Conservation (phyloP, 2,329 filamentous ascomycete genomes). For the Didymella exigua region DNA sequence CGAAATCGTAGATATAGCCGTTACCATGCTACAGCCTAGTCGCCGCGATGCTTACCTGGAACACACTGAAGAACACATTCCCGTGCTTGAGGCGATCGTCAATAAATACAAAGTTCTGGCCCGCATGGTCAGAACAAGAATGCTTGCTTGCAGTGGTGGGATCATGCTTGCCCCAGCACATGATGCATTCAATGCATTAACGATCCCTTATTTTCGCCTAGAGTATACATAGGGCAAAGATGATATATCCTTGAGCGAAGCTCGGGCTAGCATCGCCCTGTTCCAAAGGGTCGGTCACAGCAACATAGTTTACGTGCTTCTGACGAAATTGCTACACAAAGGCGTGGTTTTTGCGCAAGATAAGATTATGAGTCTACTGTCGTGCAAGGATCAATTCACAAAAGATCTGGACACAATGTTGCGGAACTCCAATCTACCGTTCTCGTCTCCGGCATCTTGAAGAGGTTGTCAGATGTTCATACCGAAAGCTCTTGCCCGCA, state of each 20-base stretch:
- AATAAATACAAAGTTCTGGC: background rate
- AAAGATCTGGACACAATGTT: background rate
- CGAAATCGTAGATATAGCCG: too few species aligned
- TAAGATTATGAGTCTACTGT: background rate
- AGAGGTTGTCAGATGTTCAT: background rate
- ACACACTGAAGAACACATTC: background rate
- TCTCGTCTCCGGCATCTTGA: too few species aligned
- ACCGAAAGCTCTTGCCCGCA: background rate
- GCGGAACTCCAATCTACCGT: too few species aligned
- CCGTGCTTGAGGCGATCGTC: background rate
- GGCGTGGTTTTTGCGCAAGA: background rate
- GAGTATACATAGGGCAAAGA: background rate
- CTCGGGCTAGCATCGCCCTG: background rate
- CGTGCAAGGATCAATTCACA: background rate
- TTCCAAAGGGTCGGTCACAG: background rate
- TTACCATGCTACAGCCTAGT: background rate
- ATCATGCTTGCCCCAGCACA: background rate
- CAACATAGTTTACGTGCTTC: background rate
- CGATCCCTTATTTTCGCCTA: background rate
- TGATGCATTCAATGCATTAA: background rate
- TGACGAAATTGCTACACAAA: background rate
- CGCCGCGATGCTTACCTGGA: background rate
- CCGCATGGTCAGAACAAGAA: background rate
- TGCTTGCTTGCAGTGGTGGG: background rate
- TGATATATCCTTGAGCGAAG: background rate